phyloP scores from a whole-genome alignment of 441 rosid genomes.

The Syzygium syzygioides region DNA sequence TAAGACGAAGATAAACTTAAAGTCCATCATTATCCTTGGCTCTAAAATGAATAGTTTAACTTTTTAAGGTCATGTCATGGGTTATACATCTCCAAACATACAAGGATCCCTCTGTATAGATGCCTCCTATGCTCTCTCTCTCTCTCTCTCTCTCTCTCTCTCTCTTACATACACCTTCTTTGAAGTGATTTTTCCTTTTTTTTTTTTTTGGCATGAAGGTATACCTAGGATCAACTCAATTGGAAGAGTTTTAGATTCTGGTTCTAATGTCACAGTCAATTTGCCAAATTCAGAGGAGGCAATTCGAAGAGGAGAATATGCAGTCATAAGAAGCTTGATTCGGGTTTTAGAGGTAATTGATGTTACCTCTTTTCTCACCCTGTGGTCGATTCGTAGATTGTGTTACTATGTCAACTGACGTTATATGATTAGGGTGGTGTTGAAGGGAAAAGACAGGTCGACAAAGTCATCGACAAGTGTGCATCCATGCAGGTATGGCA shows the following conservation, averaged over 20 bases:
- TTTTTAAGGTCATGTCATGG: background rate
- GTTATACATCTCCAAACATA: background rate
- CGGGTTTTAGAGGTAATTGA: slow-evolving; percentile 88
- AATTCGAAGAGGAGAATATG: slow-evolving; percentile 92
- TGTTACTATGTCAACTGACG: background rate
- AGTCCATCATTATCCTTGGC: background rate
- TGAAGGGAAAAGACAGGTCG: slow-evolving; percentile 97
- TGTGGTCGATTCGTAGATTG: slow-evolving; percentile 7
- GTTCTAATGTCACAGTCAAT: slow-evolving; percentile 51
- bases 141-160: background rate
- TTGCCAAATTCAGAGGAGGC: slow-evolving; percentile 92
- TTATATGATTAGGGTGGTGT: slow-evolving; percentile 74
- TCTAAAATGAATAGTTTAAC: background rate
- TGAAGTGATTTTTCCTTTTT: slow-evolving; percentile 1
- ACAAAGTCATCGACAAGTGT: slow-evolving; percentile 98
- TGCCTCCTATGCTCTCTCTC: background rate
- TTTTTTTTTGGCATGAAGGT: slow-evolving; percentile 33
- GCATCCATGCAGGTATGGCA: slow-evolving; percentile 92
- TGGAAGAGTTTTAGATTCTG: slow-evolving; percentile 74
- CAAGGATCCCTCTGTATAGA: background rate
- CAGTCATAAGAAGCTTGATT: slow-evolving; percentile 87
- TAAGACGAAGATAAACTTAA: background rate
- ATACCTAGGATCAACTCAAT: slow-evolving; percentile 79
- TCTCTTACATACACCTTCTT: background rate
- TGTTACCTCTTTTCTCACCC: background rate